Base-by-base conservation (phyloP, 148 eudicot genomes). In the Simmondsia chinensis region DNA sequence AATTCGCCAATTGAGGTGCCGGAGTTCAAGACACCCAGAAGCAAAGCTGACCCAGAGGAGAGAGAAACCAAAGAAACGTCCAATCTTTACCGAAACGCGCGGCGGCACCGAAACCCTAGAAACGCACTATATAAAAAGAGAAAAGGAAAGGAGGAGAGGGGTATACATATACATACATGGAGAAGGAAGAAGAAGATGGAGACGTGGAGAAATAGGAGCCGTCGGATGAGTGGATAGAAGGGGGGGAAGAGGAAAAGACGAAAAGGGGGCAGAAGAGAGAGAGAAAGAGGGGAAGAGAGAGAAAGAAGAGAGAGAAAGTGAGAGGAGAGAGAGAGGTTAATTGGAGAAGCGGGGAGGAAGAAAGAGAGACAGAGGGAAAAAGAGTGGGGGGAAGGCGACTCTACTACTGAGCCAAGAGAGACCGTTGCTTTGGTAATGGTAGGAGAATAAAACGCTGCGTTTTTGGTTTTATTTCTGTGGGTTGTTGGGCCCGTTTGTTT, bases 71-170 rank as follows among this genome's bases (percentile, higher is more conserved):
- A 17, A 15, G 24, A 43, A 29, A 46, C 20, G 28, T 6, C 25
- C 3, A 31, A 25, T 6, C 20, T 2, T 9, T 20, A 26, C 11
- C 32, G 14, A 8, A 13, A 22, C 10, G 6, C 14, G 2, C 3
- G 46, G 40, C 11, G 43, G 0, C 25, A 7, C 10, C 10, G 25
- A 43, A 48, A 43, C 30, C 22, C 30, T 0, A 45, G 46, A 66
- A 77, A 77, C 79, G 76, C 83, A 69, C 69, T 70, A 66, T 43
- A 41, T 25, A 50, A 37, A 45, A 27, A 41, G 36, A 45, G 39
- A 32, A 28, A 54, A 37, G 41, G 43, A 37, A 31, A 28, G 25
- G 17, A 4, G 16, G 12, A 10, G 7, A 46, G 59, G 45, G 62
- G 39, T 15, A 16, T 17, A 32, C 52, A 49, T 37, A 27, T 54